Evolutionary conservation across 2,329 filamentous ascomycete species (phyloP).

Genomic region (Pyrenophora seminiperda): DNA sequence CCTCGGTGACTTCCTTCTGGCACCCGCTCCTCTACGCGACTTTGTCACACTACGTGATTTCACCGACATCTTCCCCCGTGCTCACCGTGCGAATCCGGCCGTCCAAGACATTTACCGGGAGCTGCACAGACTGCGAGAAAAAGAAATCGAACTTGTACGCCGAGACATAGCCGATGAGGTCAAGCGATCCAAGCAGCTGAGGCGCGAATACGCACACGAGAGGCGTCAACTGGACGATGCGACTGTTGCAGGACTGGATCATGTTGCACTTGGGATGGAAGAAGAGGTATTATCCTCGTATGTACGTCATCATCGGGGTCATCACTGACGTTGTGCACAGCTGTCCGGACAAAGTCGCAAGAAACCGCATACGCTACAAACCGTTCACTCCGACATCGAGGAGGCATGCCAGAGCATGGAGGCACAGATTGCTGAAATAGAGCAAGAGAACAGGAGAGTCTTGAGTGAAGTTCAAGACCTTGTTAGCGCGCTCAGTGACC

Average conservation of each 20-base stretch:
- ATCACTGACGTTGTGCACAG: constrained; percentile 47
- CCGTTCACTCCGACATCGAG: constrained; percentile 72
- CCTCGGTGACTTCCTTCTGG: constrained; percentile 76
- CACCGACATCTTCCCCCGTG: constrained; percentile 73
- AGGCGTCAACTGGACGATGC: constrained; percentile 61
- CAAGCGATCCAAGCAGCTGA: constrained; percentile 63
- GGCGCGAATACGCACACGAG: constrained; percentile 62
- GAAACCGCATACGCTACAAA: constrained; percentile 64
- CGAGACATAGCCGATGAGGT: constrained; percentile 69
- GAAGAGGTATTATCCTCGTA: constrained; percentile 42
- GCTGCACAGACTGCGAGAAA: constrained; percentile 74
- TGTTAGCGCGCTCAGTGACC: constrained; percentile 76
- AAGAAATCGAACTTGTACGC: constrained; percentile 69
- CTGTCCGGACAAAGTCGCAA: constrained; percentile 59
- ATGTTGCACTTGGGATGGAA: constrained; percentile 66
- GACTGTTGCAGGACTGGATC: constrained; percentile 57
- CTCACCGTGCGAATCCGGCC: constrained; percentile 68
- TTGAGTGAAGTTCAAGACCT: constrained; percentile 67
- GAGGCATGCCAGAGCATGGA: constrained; percentile 69
- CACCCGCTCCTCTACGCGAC: constrained; percentile 74
- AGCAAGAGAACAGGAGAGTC: constrained; percentile 66
- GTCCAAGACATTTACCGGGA: constrained; percentile 77
- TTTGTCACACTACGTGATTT: constrained; percentile 77
- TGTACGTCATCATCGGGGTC: neutral
- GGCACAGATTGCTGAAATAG: constrained; percentile 68